A percentile compares a stretch with the other conserved stretches of the same genome.
phyloP scores from a whole-genome alignment of 2,329 filamentous ascomycete species.

The Trichoderma breve region DNA sequence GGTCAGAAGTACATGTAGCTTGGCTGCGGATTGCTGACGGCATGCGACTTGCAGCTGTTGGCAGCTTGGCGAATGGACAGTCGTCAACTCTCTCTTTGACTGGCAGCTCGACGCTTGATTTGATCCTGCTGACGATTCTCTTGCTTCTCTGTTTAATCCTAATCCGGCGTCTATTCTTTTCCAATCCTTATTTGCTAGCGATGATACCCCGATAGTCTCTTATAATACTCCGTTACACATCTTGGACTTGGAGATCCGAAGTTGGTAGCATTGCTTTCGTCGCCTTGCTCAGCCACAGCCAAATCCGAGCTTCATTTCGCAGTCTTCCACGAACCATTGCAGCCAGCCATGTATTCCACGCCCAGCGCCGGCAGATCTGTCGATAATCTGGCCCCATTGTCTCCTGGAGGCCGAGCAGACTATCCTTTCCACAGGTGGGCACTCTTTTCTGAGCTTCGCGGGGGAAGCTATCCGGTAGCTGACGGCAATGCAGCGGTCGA shows the following conservation, averaged over 20 bases:
- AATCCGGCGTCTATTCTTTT: constrained; percentile 6
- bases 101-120: neutral
- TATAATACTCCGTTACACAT: neutral
- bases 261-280: neutral
- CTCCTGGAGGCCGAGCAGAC: constrained; percentile 51
- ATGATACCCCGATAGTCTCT: constrained; percentile 43
- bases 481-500: constrained; percentile 36
- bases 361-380: constrained; percentile 61
- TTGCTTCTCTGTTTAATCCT: neutral
- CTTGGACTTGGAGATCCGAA: constrained; percentile 20
- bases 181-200: constrained; percentile 31
- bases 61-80: neutral
- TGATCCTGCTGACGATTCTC: neutral
- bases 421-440: constrained; percentile 59
- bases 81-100: neutral
- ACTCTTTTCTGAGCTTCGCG: neutral
- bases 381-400: constrained; percentile 59
- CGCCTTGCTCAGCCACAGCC: constrained; percentile 3
- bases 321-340: constrained; percentile 6
- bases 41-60: constrained; percentile 7
- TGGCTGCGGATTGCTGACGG: neutral
- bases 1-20: neutral
- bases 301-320: neutral
- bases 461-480: constrained; percentile 19
- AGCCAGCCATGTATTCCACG: constrained; percentile 57